Evolutionary conservation across 73 alveolate genomes (phyloP).

Genomic region (Paramecium tetraurelia): DNA sequence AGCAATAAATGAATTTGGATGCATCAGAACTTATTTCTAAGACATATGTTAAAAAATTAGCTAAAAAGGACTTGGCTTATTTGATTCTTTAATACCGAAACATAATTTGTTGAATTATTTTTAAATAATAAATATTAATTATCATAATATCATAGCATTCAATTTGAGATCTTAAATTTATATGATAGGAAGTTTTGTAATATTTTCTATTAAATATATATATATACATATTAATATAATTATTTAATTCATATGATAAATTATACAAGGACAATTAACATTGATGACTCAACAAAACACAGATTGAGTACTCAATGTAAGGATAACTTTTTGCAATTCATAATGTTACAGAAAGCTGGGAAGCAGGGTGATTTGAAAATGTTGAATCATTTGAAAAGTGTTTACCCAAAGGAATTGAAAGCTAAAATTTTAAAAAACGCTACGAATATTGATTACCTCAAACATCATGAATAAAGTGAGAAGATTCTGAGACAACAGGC

Average conservation of each 20-base stretch:
- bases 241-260: background rate
- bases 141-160: background rate
- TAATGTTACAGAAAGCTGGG: background rate
- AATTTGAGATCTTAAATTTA: background rate
- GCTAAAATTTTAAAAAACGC: background rate
- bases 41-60: background rate
- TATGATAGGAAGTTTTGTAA: background rate
- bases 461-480: background rate
- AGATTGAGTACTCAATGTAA: background rate
- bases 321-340: background rate
- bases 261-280: background rate
- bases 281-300: background rate
- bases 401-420: background rate
- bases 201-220: background rate
- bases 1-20: background rate
- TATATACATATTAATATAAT: background rate
- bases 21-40: background rate
- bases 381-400: background rate
- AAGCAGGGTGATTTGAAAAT: background rate
- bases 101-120: background rate
- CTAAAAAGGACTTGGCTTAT: background rate
- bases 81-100: background rate
- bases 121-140: background rate
- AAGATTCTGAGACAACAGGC: background rate
- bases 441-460: background rate